Evolutionary conservation across 257 asterid genomes (phyloP).

Genomic region (Rauvolfia tetraphylla): DNA sequence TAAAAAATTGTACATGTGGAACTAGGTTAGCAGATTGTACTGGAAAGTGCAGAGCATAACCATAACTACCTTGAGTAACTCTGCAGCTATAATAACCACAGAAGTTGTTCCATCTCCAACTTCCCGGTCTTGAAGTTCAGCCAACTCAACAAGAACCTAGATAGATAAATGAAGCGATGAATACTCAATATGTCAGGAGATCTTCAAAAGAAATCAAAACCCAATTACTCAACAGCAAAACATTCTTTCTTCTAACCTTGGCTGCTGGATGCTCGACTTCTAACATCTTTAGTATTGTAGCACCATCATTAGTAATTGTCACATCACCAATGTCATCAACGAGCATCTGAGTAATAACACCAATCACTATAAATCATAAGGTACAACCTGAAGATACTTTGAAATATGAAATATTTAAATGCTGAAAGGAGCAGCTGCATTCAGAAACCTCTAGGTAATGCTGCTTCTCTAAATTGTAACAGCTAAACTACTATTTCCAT

Average conservation of each 20-base stretch:
- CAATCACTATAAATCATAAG: neutral
- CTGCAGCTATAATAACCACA: constrained; percentile 94
- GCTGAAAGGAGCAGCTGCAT: neutral
- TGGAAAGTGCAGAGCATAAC: neutral
- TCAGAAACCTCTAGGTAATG: neutral
- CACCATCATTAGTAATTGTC: constrained; percentile 98
- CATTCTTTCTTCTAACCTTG: constrained; percentile 47
- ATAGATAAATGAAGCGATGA: neutral
- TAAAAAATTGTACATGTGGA: neutral
- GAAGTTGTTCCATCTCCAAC: constrained; percentile 99
- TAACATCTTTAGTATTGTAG: constrained; percentile 88
- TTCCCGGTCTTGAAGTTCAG: constrained; percentile 97
- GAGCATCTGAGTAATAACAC: constrained; percentile 61
- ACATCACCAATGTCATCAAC: constrained; percentile 99
- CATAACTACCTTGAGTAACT: constrained; percentile 79
- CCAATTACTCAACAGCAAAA: neutral
- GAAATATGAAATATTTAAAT: neutral
- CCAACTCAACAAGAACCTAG: constrained; percentile 97
- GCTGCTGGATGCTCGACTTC: constrained; percentile 99
- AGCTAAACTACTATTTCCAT: neutral
- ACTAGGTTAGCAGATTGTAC: neutral
- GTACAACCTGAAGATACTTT: neutral
- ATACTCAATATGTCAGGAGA: neutral
- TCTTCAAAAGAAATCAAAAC: neutral
- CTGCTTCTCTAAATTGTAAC: neutral